Percentiles rank a stretch among this genome's conserved stretches.
These are phyloP conservation scores for Rhodotorula sp. DNA, from an alignment of 1,284 basidiomycete species.

Conservation along the genomic window DNA sequence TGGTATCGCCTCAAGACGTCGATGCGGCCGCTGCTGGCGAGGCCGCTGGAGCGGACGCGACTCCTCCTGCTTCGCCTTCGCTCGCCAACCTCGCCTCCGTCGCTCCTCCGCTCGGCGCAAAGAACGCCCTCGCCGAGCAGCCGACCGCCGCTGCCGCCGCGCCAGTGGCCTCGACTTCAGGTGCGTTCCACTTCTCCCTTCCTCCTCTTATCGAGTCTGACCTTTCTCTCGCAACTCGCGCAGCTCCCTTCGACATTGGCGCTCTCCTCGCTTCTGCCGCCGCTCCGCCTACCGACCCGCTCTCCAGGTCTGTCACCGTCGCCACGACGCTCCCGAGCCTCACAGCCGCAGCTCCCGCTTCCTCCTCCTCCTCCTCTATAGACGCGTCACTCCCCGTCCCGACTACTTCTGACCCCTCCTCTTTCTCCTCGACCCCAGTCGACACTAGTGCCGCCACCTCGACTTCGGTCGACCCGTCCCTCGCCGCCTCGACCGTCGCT, in stretches of 20 bases:
- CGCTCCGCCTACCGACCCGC: neutral
- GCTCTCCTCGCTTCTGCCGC: neutral
- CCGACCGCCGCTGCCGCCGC: too few species aligned
- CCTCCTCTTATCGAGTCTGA: too few species aligned
- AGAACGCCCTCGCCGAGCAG: neutral
- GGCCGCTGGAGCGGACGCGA: too few species aligned
- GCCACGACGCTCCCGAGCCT: constrained; percentile 7
- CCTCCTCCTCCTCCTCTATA: neutral
- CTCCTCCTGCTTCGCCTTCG: too few species aligned
- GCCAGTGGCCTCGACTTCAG: too few species aligned
- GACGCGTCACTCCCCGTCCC: neutral
- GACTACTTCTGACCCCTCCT: neutral
- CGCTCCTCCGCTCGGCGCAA: neutral
- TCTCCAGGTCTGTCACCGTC: neutral
- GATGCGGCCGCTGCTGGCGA: too few species aligned
- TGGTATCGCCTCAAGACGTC: too few species aligned
- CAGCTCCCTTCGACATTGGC: constrained; percentile 13
- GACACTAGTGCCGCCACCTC: too few species aligned
- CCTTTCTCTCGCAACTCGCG: too few species aligned
- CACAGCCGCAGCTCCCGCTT: neutral
- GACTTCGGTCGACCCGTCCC: neutral
- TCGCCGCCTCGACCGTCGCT: neutral
- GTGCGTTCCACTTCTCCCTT: too few species aligned
- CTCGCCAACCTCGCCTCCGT: too few species aligned
- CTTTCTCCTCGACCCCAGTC: neutral